A percentile compares a stretch with the other conserved stretches of the same genome.
phyloP scores from a whole-genome alignment of 78 protist species.

The Dictyostelium brefeldianum region DNA sequence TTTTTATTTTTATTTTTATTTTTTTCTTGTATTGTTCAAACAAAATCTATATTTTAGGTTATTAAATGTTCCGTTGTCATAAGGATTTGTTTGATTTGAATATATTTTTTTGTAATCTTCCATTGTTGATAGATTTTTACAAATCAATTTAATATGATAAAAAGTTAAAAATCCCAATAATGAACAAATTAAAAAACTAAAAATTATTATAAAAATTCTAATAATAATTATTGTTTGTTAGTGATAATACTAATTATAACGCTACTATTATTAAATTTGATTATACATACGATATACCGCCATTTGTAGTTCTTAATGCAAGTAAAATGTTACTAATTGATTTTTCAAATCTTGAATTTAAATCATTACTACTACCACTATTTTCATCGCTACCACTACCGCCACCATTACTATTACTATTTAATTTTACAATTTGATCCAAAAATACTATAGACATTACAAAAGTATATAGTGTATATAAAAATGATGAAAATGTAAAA shows the following conservation, averaged over 20 bases:
- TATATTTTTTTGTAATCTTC: conserved; percentile 24
- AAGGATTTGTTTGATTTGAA: conserved; percentile 5
- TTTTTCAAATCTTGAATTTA: conserved; percentile 12
- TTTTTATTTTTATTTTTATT: too few species aligned
- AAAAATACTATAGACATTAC: conserved; percentile 6
- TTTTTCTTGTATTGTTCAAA: too few species aligned
- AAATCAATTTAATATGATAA: conserved; percentile 18
- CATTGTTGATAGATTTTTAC: conserved; percentile 23
- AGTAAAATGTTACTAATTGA: conserved; percentile 2
- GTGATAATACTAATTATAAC: too few species aligned
- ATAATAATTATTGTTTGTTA: background rate
- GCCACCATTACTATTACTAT: background rate
- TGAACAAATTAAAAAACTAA: conserved; percentile 8
- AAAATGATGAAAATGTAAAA: background rate
- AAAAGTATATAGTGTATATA: conserved; percentile 6
- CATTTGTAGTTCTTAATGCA: background rate
- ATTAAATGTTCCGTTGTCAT: background rate
- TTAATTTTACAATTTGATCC: background rate
- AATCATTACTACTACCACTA: background rate
- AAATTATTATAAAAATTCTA: conserved; percentile 23
- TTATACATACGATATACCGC: conserved; percentile 8
- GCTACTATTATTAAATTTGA: background rate
- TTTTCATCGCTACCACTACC: background rate
- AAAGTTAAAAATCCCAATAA: conserved; percentile 2
- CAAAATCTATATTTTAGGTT: background rate